These are phyloP conservation scores for Metschnikowia kunwiensis DNA, from an alignment of 805 yeast genomes.

Conservation along the genomic window DNA sequence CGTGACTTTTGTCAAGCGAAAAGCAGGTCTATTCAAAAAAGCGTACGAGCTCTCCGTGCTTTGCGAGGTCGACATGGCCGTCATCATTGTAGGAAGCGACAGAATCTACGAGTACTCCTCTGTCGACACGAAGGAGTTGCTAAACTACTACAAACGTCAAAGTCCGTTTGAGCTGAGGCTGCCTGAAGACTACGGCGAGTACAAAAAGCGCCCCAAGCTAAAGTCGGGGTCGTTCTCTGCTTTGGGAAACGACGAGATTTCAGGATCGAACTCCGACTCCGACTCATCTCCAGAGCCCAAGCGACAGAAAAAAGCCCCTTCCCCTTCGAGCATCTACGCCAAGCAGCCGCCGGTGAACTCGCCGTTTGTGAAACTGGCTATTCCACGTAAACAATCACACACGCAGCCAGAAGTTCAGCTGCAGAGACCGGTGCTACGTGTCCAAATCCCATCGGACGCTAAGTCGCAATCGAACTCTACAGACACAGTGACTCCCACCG, in stretches of 20 bases:
- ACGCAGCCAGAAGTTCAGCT: slow-evolving; percentile 16
- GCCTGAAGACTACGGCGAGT: slow-evolving; percentile 66
- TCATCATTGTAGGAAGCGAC: slow-evolving; percentile 75
- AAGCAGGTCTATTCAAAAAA: slow-evolving; percentile 88
- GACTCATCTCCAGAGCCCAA: slow-evolving; percentile 39
- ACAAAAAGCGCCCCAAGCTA: slow-evolving; percentile 38
- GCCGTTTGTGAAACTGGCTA: slow-evolving; percentile 10
- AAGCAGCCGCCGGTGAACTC: slow-evolving; percentile 13
- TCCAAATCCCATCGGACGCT: slow-evolving; percentile 58
- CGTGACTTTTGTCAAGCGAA: slow-evolving; percentile 88
- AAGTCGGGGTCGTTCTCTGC: slow-evolving; percentile 15
- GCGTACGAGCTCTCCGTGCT: slow-evolving; percentile 84
- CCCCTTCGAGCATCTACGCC: slow-evolving; percentile 13
- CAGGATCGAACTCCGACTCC: slow-evolving; percentile 19
- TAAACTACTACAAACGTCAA: slow-evolving; percentile 23
- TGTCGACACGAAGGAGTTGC: slow-evolving; percentile 47
- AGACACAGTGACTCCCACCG: slow-evolving; percentile 44
- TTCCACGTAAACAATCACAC: slow-evolving; percentile 1
- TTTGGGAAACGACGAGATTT: slow-evolving; percentile 24
- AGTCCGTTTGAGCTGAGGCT: slow-evolving; percentile 56
- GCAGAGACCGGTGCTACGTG: slow-evolving; percentile 56
- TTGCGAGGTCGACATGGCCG: slow-evolving; percentile 91
- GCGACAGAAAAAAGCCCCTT: slow-evolving; percentile 19
- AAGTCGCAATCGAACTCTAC: slow-evolving; percentile 37
- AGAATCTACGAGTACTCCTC: slow-evolving; percentile 83